A percentile compares a stretch with the other conserved stretches of the same genome.
Conservation (phyloP, 108 stramenopile species). For the Cyclotella choctawhatcheeana region DNA sequence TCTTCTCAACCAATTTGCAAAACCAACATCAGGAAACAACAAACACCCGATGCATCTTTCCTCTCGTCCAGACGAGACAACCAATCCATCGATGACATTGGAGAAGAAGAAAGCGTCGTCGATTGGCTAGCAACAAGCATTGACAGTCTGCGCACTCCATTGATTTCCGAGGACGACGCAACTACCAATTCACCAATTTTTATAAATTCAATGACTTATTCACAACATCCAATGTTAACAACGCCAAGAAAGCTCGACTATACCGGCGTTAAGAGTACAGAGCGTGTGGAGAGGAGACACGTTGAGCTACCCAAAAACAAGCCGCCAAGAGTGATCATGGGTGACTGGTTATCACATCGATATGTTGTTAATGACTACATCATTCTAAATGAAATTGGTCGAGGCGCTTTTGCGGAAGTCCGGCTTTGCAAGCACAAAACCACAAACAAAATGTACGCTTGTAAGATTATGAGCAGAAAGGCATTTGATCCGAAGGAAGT, state of each 20-base stretch:
- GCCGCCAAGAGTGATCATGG: slow-evolving; percentile 17
- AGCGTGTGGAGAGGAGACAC: slow-evolving; percentile 29
- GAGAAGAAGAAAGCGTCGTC: slow-evolving; percentile 23
- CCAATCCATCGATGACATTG: slow-evolving; percentile 30
- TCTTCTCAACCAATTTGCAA: background rate
- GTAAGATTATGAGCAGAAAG: slow-evolving; percentile 79
- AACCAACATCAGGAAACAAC: background rate
- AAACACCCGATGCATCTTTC: slow-evolving; percentile 3
- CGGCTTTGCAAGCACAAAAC: slow-evolving; percentile 64
- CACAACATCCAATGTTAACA: background rate
- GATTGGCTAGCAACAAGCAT: slow-evolving; percentile 25
- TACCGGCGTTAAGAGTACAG: background rate
- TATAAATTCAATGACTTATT: background rate
- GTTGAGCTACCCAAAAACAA: slow-evolving; percentile 17
- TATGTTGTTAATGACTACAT: slow-evolving; percentile 78
- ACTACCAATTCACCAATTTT: background rate
- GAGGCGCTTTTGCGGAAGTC: slow-evolving; percentile 74
- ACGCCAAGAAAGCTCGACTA: background rate
- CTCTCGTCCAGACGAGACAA: slow-evolving; percentile 20
- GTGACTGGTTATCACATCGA: slow-evolving; percentile 38
- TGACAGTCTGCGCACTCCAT: background rate
- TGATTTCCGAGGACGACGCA: background rate
- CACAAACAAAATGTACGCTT: slow-evolving; percentile 60
- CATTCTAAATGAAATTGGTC: slow-evolving; percentile 59
- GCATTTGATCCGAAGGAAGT: slow-evolving; percentile 62